Conservation (phyloP, 2,329 filamentous ascomycete genomes). For the Fusarium sp. region DNA sequence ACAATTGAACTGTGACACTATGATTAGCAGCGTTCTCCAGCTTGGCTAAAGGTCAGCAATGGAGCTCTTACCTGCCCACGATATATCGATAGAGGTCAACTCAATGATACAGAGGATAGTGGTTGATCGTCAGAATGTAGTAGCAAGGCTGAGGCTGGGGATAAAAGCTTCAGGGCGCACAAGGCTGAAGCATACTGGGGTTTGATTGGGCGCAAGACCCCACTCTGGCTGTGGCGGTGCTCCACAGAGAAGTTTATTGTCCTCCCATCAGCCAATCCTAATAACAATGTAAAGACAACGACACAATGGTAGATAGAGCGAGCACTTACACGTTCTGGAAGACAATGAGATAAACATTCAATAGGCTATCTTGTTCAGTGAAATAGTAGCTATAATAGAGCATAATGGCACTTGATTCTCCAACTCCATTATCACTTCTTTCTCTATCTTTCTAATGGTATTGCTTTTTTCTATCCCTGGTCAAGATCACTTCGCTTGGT, state of each 20-base stretch:
- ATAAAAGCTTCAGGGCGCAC: slow-evolving; percentile 33
- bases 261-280: slow-evolving; percentile 13
- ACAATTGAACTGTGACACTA: background rate
- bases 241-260: background rate
- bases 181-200: slow-evolving; percentile 37
- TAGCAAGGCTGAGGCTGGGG: slow-evolving; percentile 45
- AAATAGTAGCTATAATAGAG: background rate
- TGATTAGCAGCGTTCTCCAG: background rate
- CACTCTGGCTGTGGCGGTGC: slow-evolving; percentile 23
- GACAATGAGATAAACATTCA: background rate
- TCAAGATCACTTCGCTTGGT: slow-evolving; percentile 13
- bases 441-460: background rate
- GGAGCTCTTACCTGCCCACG: background rate
- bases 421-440: background rate
- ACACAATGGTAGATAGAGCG: background rate
- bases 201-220: background rate
- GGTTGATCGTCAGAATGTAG: slow-evolving; percentile 25
- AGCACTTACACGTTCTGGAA: slow-evolving; percentile 4
- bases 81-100: slow-evolving; percentile 3
- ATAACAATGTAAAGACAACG: background rate
- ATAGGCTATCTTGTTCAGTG: background rate
- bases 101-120: slow-evolving; percentile 7
- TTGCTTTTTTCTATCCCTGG: slow-evolving; percentile 12
- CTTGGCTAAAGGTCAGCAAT: fast-evolving
- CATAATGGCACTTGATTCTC: background rate